Base-by-base conservation (phyloP, 2,329 filamentous ascomycete species). In the Phyllosticta capitalensis region DNA sequence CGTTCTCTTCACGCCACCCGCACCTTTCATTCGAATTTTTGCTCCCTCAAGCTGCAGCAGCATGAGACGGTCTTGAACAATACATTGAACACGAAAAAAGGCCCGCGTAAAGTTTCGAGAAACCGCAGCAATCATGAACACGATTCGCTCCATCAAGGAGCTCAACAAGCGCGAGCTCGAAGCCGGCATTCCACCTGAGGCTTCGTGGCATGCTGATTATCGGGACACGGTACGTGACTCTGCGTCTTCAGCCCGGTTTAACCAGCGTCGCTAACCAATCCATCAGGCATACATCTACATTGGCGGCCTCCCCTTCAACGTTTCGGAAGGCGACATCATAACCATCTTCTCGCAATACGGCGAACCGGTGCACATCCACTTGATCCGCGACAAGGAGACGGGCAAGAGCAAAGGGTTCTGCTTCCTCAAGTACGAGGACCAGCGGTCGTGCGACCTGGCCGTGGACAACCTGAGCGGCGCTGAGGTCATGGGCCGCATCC, bases 341-440 rank as follows among this genome's bases (percentile, higher is more conserved):
- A 92, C 92, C 10, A 95, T 99, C 62, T 99, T 97, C 78, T 96
- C 91, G 6, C 94, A 99, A 73, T 99, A 87, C 70, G 94, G 94
- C 67, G 92, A 97, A 71, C 95, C 95, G 1, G 89, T 92, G 2
- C 95, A 92, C 75, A 81, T 99, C 61, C 95, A 96, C 67, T 83
- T 99, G 12, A 86, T 88, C 54, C 90, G 94, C 68, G 94, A 99
- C 79, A 94, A 94, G 71, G 95, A 97, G 71, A 95, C 92, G 0
- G 94, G 94, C 63, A 96, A 96, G 75, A 95, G 89, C 63, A 88
- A 88, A 65, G 94, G 94, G 0, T 99, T 97, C 70, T 91, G 88
- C 2, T 99, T 95, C 81, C 81, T 99, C 61, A 99, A 99, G 71
- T 99, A 97, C 74, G 94, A 99, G 72, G 92, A 99, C 74, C 94